Base-by-base conservation (phyloP, 2,329 filamentous ascomycete genomes). In the Magnaporthiopsis poae region DNA sequence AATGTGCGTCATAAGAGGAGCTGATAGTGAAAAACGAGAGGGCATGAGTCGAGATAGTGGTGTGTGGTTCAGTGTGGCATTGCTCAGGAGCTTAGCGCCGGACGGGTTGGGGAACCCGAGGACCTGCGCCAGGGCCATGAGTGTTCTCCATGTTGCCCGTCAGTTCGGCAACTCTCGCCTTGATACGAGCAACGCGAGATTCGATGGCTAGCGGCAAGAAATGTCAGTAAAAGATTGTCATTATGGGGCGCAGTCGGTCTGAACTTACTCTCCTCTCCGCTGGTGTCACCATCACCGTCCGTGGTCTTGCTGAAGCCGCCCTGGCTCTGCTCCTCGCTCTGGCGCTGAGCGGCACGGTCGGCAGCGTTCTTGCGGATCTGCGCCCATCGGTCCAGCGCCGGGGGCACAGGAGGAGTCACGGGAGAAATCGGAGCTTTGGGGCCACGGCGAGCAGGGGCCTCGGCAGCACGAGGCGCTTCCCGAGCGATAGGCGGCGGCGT, bases 281-380 rank as follows among this genome's bases (percentile, higher is more conserved):
- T 96, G n/a, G 91, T 95, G 71, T 96, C 92, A 72, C 95, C 92
- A 69, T 94, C 91, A 25, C 83, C 87, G 67, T 88, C 87, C 9
- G 82, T 79, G 35, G 80, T 81, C 72, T 84, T 85, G 72, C 80
- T 85, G 71, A 86, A 81, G 61, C 80, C 84, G 61, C 82, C 82
- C 59, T 82, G 82, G 70, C 80, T 80, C 69, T 87, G 84, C 72
- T 90, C 87, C 71, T 92, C 89, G 66, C 85, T 87, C 61, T 86
- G 81, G 68, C 87, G 83, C 66, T 82, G 83, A 8, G 86, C 81
- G 52, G 90, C 90, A 68, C 92, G 86, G 69, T 95, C 90, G 3
- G 92, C 92, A 13, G 95, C 95, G 73, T 97, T 97, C 82, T 93
- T 94, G 70, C 93, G 87, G 71, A 98, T 97, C 77, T 96, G 92